A percentile compares a stretch with the other conserved stretches of the same genome.
phyloP scores from a whole-genome alignment of 306 rosid species.

The Pueraria montana region DNA sequence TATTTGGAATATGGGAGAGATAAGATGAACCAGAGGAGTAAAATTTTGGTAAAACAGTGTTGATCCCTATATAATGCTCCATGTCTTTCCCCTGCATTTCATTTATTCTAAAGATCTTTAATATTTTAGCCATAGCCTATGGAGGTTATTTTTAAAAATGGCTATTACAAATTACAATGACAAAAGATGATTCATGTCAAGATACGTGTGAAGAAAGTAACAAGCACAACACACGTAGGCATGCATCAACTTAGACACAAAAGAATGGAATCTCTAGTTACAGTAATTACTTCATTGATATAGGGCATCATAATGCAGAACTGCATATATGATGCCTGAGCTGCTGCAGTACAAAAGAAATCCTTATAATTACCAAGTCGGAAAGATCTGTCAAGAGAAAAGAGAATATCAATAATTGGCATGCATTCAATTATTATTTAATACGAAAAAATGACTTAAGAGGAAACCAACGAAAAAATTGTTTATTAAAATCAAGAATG shows the following conservation, averaged over 20 bases:
- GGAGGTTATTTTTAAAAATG: not conserved
- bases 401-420: conserved; percentile 38
- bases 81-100: not conserved
- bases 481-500: conserved; percentile 24
- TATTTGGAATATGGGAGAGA: conserved; percentile 20
- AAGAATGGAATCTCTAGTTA: conserved; percentile 30
- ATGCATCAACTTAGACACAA: conserved; percentile 32
- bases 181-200: conserved; percentile 2
- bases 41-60: conserved; percentile 1
- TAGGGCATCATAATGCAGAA: conserved; percentile 86
- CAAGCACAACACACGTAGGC: conserved; percentile 11
- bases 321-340: conserved; percentile 81
- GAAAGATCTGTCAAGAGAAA: conserved; percentile 63
- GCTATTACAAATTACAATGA: conserved; percentile 28
- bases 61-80: not conserved
- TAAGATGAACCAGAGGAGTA: not conserved
- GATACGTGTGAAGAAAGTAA: not conserved
- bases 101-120: not conserved
- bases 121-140: conserved; percentile 16
- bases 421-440: not conserved
- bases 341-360: conserved; percentile 65
- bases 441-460: conserved; percentile 2
- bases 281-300: conserved; percentile 71
- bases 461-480: conserved; percentile 10
- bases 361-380: conserved; percentile 76